Evolutionary conservation across 164 flowering plant species (phyloP), one percentile per base, ranked within the genome.

Genomic region (Tinospora cordifolia): DNA sequence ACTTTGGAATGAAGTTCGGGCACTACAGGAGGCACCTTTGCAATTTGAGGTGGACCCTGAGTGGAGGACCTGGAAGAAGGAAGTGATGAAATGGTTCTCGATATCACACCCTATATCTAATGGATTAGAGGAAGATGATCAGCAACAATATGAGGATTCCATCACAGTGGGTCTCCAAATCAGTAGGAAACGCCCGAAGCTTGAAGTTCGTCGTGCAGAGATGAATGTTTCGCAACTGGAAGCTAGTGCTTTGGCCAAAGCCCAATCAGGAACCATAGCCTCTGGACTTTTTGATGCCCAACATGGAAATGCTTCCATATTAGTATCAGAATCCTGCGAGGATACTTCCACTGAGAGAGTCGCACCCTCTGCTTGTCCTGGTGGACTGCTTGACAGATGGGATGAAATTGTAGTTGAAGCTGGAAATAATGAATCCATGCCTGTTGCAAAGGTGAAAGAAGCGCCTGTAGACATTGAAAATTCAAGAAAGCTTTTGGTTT

Each of bases 141-240:
- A 78, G 69, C 80, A 57, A 40, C 70, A 47, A 27, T 58, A 59
- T 79, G 88, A 83, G 67, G 78, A 79, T 65, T 62, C 79, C 38
- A 66, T 71, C 12, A 47, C 62, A 34, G 49, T 72, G 59, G 83
- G 66, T 76, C 82, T 76, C 60, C 88, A 84, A 72, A 74, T 73
- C 54, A 81, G 85, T 81, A 78, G 88, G 75, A 95, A 92, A 70
- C 84, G 99, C 75, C 90, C 92, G 47, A 95, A 95, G 84, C 94
- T 95, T 80, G 99, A 89, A 85, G 83, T 92, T 72, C 97, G 97
- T 59, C 99, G 98, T 69, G 96, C 97, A 60, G 98, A 92, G 63
- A 24, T 81, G 65, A 87, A 84, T 76, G 68, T 81, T 47, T 78
- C 87, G 25, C 83, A 69, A 44, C 67, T 79, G 63, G 86, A 80